Base-by-base conservation (phyloP, 768 basidiomycete species). In the Tephrocybe sp. region DNA sequence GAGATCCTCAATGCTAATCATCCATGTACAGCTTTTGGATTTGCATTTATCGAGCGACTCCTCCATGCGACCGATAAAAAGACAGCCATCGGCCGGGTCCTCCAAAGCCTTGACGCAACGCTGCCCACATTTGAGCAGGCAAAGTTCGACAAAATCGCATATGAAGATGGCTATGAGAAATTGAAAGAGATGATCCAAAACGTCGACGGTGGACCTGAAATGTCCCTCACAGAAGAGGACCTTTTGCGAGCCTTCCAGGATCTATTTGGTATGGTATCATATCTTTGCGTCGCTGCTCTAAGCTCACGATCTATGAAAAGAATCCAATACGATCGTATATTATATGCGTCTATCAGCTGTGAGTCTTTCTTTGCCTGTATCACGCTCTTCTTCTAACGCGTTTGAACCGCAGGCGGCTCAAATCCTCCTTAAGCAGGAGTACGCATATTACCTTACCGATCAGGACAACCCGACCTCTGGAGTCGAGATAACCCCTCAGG, bases 301-400 rank as follows among this genome's bases (percentile, higher is more conserved):
- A 20, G n/a, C 13, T 12, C 12, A 5, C 33, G n/a, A 2, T 42
- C 2, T n/a, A 14, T 16, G 3, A 14, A 3, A 45, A 86, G 84
- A 71, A 8, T 87, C 85, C 6, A 87, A 89, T 64, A 80, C 82
- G 19, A 82, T 92, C 62, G 85, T 91, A 17, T 79, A 85, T 54
- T 92, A 85, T 65, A 75, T 98, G 57, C 81, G 95, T 39, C 74
- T 95, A 49, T 68, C 94, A 16, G 89, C 95, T 5, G 78, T 76
- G 42, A 23, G 72, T 17, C 44, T 47, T 31, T 22, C 36, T 3
- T 48, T 8, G 13, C 3, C 16, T n/a, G 7, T 26, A 26, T 26
- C 26, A 40, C 35, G 2, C 2, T 10, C 16, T 2, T 33, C 38
- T 16, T 30, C 31, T 26, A 4, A 31, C 12, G n/a, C 6, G 1